Base-by-base conservation (phyloP, 257 asterid species). In the Forsythia viridissima region DNA sequence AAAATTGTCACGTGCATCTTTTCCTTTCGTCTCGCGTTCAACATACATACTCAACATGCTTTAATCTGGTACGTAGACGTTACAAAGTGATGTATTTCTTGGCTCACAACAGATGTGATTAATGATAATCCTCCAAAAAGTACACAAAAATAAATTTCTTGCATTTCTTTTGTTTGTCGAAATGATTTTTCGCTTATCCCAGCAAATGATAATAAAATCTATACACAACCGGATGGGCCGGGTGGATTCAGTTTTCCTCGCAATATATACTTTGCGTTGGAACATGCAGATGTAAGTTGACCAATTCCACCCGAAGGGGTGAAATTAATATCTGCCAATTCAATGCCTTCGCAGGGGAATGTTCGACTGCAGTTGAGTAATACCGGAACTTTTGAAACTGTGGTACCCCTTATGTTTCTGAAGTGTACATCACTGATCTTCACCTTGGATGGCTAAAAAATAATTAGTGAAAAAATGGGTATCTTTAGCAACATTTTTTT, bases 331-430 rank as follows among this genome's bases (percentile, higher is more conserved):
- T 89, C 70, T 0, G 72, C 15, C 84, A 94, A 77, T 73, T 90
- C 94, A 3, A 94, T 44, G 40, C 75, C 81, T 42, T 78, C 78
- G 42, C 98, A 94, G 0, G 97, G 97, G 61, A 4, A 24, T 38
- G 90, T 72, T 4, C 79, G 52, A 76, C 98, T 94, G 87, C 98
- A 94, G 13, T 83, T 83, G 1, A 94, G 70, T 0, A 59, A 0
- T 0, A 94, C 79, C 3, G 96, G 78, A 0, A 73, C 34, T 0
- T 63, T 40, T 0, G 94, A 48, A 40, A 7, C 20, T 2, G 93
- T 73, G 40, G 89, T 94, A 0, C 98, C 98, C 72, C 79, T 87
- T 46, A 91, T 87, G 82, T 90, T 91, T 63, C 57, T 78, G 91
- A 93, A 93, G 48, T 84, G 92, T 1, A 86, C 81, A 55, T 88